phyloP scores from a whole-genome alignment of 1,284 basidiomycete genomes.

The Chalciporus sp. region DNA sequence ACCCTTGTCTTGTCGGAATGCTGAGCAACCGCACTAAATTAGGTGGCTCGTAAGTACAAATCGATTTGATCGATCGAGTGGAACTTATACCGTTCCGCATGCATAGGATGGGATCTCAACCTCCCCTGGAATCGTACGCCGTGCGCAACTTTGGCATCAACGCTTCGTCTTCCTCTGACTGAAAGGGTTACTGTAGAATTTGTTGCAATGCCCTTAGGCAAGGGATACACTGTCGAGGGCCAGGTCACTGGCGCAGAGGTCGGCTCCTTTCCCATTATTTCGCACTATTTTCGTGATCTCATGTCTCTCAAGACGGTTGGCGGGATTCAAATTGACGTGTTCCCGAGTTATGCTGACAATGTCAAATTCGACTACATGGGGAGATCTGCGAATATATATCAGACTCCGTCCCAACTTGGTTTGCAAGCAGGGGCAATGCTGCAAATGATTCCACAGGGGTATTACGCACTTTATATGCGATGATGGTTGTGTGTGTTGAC shows the following conservation, averaged over 20 bases:
- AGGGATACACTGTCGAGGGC: background rate
- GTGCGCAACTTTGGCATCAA: background rate
- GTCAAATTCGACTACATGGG: background rate
- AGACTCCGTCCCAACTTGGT: background rate
- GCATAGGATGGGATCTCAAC: constrained; percentile 1
- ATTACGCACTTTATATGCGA: too few relatives aligned
- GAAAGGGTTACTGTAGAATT: background rate
- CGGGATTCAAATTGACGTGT: background rate
- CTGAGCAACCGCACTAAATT: background rate
- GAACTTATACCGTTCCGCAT: background rate
- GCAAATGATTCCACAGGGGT: background rate
- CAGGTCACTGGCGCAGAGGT: background rate
- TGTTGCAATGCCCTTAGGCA: constrained; percentile 1
- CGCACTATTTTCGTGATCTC: background rate
- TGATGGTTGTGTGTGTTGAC: too few relatives aligned
- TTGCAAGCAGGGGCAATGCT: background rate
- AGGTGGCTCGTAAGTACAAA: background rate
- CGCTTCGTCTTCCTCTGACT: too few relatives aligned
- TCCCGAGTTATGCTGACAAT: background rate
- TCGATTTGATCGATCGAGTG: background rate
- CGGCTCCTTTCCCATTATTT: background rate
- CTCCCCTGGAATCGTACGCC: background rate
- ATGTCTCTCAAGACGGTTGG: background rate
- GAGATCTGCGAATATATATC: background rate
- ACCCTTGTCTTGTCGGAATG: background rate